Evolutionary conservation across 2,329 filamentous ascomycete genomes (phyloP).

Genomic region (Shiraia bambusicola): DNA sequence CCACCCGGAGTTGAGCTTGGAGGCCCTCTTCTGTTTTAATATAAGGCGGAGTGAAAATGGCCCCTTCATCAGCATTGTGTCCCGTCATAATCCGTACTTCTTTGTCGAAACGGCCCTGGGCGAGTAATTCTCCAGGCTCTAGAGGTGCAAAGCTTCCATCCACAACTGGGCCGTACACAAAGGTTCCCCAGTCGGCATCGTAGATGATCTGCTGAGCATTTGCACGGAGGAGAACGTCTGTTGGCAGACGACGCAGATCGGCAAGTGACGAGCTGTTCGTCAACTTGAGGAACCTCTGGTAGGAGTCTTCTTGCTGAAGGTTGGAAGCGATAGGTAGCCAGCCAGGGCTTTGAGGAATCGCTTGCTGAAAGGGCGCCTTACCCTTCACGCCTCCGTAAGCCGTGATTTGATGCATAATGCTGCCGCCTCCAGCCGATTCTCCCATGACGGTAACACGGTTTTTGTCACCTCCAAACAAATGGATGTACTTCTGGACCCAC

Average conservation of each 20-base stretch:
- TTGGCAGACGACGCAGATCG: slow-evolving; percentile 35
- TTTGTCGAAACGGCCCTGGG: slow-evolving; percentile 42
- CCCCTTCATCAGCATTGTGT: slow-evolving; percentile 51
- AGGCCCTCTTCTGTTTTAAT: slow-evolving; percentile 38
- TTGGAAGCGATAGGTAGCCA: slow-evolving; percentile 37
- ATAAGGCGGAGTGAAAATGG: slow-evolving; percentile 47
- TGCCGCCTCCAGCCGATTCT: slow-evolving; percentile 43
- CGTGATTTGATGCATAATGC: slow-evolving; percentile 46
- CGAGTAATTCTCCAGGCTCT: slow-evolving; percentile 39
- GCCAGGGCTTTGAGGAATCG: slow-evolving; percentile 45
- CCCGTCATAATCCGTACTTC: slow-evolving; percentile 40
- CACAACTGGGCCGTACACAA: slow-evolving; percentile 37
- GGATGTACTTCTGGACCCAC: slow-evolving; percentile 45
- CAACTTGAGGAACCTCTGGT: slow-evolving; percentile 32
- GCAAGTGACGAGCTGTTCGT: slow-evolving; percentile 38
- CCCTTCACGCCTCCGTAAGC: slow-evolving; percentile 45
- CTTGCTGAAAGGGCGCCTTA: slow-evolving; percentile 41
- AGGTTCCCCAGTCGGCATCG: slow-evolving; percentile 38
- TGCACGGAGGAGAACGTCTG: slow-evolving; percentile 37
- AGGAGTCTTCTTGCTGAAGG: slow-evolving; percentile 32
- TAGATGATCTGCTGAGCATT: slow-evolving; percentile 35
- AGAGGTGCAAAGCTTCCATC: slow-evolving; percentile 38
- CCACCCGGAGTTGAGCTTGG: slow-evolving; percentile 20
- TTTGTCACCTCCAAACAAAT: slow-evolving; percentile 43
- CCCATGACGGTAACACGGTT: slow-evolving; percentile 43